Percentiles rank a stretch among this genome's conserved stretches.
Evolutionary conservation across 345 rosid species (phyloP).

Genomic region (Eucalyptus curtisii): DNA sequence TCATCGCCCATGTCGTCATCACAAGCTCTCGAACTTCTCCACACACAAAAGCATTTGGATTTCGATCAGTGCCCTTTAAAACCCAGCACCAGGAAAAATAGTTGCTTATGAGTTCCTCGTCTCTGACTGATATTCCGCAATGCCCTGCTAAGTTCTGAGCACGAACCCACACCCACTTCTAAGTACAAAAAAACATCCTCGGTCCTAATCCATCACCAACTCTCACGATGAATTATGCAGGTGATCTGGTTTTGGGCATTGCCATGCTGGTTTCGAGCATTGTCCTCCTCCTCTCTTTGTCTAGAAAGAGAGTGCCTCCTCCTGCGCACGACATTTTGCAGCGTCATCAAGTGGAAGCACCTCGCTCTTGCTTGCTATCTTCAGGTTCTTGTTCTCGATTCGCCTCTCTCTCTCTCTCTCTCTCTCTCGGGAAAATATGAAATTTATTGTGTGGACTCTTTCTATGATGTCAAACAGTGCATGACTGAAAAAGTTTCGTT

Average conservation of each 20-base stretch:
- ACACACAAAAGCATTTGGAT: background rate
- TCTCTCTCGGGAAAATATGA: background rate
- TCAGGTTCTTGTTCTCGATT: constrained; percentile 2
- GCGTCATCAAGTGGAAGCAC: background rate
- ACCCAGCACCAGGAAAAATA: background rate
- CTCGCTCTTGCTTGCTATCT: background rate
- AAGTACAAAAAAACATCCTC: background rate
- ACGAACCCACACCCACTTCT: background rate
- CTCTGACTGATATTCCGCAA: background rate
- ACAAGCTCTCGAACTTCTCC: background rate
- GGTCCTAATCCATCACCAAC: background rate
- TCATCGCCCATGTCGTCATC: background rate
- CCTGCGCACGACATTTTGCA: background rate
- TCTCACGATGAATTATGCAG: background rate
- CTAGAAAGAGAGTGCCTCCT: constrained; percentile 16
- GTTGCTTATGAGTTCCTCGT: background rate
- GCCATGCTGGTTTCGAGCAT: constrained; percentile 63
- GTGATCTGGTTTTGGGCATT: constrained; percentile 36
- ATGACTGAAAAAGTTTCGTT: background rate
- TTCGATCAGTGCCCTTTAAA: background rate
- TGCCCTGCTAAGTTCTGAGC: background rate
- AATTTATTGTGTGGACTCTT: background rate
- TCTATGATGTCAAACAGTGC: background rate
- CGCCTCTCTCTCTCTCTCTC: background rate
- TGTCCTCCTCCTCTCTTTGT: constrained; percentile 42